A percentile compares a stretch with the other conserved stretches of the same genome.
phyloP scores from a whole-genome alignment of 2,329 filamentous ascomycete genomes.

The Cladosporium sphaerospermum region DNA sequence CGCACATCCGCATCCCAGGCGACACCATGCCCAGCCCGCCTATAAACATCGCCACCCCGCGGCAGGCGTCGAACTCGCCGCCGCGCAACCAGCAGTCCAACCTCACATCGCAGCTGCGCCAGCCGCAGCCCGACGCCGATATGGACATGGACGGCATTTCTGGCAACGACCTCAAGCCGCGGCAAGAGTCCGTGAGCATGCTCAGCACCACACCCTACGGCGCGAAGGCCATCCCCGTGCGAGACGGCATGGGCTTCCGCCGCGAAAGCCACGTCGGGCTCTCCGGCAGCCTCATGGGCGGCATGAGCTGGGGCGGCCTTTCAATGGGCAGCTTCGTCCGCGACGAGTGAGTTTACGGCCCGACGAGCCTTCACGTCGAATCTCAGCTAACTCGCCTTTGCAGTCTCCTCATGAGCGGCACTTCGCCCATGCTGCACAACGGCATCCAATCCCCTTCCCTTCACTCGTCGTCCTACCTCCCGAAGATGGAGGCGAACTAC shows the following conservation, averaged over 20 bases:
- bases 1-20: not conserved
- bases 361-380: too few relatives aligned
- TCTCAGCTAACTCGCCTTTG: conserved; percentile 11
- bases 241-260: conserved; percentile 39
- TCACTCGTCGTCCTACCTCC: conserved; percentile 92
- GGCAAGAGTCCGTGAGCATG: conserved; percentile 51
- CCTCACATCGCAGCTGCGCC: conserved; percentile 55
- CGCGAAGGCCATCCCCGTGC: conserved; percentile 56
- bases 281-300: conserved; percentile 58
- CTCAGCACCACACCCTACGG: conserved; percentile 49
- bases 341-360: conserved; percentile 73
- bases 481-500: conserved; percentile 93
- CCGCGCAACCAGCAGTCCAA: conserved; percentile 58
- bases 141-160: conserved; percentile 13
- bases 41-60: conserved; percentile 52
- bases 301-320: conserved; percentile 95
- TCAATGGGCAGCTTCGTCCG: conserved; percentile 95
- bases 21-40: conserved; percentile 48
- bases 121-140: conserved; percentile 27
- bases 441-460: conserved; percentile 78
- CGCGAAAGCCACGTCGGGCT: conserved; percentile 50
- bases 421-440: conserved; percentile 56
- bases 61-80: conserved; percentile 51
- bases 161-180: conserved; percentile 30
- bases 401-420: conserved; percentile 92